phyloP scores from a whole-genome alignment of 192 early-diverging fungal species.

The Podila verticillata region DNA sequence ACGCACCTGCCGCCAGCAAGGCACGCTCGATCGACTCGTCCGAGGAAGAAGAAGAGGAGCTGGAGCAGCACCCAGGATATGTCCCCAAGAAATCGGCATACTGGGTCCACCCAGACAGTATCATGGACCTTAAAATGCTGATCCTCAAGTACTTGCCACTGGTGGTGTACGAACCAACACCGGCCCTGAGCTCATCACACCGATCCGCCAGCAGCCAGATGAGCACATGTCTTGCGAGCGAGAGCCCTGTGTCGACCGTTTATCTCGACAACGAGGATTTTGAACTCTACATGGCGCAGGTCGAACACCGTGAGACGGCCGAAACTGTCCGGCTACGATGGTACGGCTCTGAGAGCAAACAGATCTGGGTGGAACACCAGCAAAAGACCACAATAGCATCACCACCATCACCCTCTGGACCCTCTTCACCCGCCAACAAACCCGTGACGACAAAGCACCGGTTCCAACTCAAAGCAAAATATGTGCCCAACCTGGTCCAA shows the following conservation, averaged over 20 bases:
- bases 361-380: conserved; percentile 92
- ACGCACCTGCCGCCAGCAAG: conserved; percentile 11
- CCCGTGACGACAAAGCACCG: conserved; percentile 81
- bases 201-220: conserved; percentile 23
- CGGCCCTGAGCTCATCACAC: conserved; percentile 53
- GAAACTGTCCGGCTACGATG: conserved; percentile 86
- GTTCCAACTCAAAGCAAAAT: conserved; percentile 83
- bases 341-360: conserved; percentile 83
- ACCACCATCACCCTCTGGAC: not conserved
- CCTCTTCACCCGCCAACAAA: conserved; percentile 16
- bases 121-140: conserved; percentile 87
- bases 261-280: conserved; percentile 90
- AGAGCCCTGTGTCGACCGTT: conserved; percentile 76
- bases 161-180: conserved; percentile 72
- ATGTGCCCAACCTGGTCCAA: conserved; percentile 77
- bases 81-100: conserved; percentile 70
- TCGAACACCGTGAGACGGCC: conserved; percentile 82
- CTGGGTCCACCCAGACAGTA: conserved; percentile 93
- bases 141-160: conserved; percentile 89
- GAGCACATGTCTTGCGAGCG: conserved; percentile 27
- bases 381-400: conserved; percentile 58
- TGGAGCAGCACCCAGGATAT: conserved; percentile 55
- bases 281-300: conserved; percentile 83
- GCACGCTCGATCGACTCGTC: conserved; percentile 32
- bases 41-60: conserved; percentile 38